Evolutionary conservation across 441 rosid genomes (phyloP), one percentile per base, ranked within the genome.

Genomic region (Erodium trifolium): DNA sequence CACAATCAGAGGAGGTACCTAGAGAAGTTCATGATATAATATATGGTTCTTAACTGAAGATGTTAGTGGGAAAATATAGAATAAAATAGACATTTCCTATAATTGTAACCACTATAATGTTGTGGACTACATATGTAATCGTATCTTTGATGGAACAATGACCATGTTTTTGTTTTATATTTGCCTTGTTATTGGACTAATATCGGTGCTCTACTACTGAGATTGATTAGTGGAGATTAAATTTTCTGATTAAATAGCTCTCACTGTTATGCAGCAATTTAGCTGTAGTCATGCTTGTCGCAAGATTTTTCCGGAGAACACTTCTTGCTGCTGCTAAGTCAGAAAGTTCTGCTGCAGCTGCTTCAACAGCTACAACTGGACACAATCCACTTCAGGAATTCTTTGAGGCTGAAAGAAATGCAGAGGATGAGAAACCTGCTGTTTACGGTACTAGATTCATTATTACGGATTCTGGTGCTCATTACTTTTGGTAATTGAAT

Each of bases 351-450:
- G 67, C 91, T 34, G 77, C 83, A 0, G 80, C 84, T 51, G 84
- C 87, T 0, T 78, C 96, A 7, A 55, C 87, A 12, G 65, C 74
- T 71, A 73, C 57, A 47, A 72, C 78, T 0, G 80, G 79, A 0
- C 73, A 51, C 69, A 89, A 89, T 72, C 92, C 98, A 62, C 91
- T 93, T 0, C 90, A 90, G 85, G 88, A 86, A 55, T 89, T 93
- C 79, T 90, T 93, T 34, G 97, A 90, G 82, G 76, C 78, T 1
- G 92, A 92, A 11, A 80, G 96, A 75, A 82, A 68, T 65, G 80
- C 79, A 5, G 98, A 87, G 13, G 92, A 86, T 67, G 92, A 84
- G 7, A 88, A 86, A 57, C 92, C 88, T 35, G 77, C 83, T 73
- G 87, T 87, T 23, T 93, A 93, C 49, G 98, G 97, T 90, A 81